Evolutionary conservation across 2,329 filamentous ascomycete species (phyloP).

Genomic region (Colletotrichum siamense): DNA sequence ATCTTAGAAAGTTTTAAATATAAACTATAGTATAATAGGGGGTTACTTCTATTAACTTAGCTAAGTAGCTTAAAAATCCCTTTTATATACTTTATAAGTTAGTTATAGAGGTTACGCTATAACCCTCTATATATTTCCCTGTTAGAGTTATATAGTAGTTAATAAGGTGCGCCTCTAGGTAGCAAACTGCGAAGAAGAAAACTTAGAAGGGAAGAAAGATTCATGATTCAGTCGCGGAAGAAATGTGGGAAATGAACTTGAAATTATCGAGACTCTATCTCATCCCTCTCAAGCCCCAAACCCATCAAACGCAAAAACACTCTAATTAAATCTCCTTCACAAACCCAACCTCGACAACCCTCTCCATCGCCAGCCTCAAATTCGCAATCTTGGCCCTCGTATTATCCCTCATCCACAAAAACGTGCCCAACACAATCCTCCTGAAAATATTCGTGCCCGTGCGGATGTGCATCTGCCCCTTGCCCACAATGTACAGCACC

Average conservation of each 20-base stretch:
- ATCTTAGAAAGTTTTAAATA: too few relatives aligned
- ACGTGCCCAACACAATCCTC: slow-evolving; percentile 54
- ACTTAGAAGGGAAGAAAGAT: too few relatives aligned
- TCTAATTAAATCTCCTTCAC: slow-evolving; percentile 64
- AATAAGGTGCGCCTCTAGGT: too few relatives aligned
- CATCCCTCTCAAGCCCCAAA: neutral
- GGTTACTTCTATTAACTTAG: too few relatives aligned
- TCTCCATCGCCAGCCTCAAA: slow-evolving; percentile 62
- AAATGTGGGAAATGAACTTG: neutral
- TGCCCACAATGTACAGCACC: slow-evolving; percentile 64
- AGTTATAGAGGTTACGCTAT: too few relatives aligned
- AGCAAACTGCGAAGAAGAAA: too few relatives aligned
- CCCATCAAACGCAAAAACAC: neutral
- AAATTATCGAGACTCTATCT: neutral
- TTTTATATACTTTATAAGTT: too few relatives aligned
- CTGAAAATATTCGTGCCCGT: slow-evolving; percentile 45
- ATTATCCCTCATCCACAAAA: slow-evolving; percentile 71
- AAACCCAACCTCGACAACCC: slow-evolving; percentile 72
- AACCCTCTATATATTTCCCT: too few relatives aligned
- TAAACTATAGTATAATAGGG: too few relatives aligned
- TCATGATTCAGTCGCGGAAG: too few relatives aligned
- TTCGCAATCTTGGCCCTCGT: slow-evolving; percentile 70
- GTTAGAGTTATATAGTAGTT: too few relatives aligned
- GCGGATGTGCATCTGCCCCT: slow-evolving; percentile 63
- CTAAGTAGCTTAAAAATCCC: too few relatives aligned